Conservation (phyloP, 1,284 basidiomycete species). For the Puccinia sorghi region DNA sequence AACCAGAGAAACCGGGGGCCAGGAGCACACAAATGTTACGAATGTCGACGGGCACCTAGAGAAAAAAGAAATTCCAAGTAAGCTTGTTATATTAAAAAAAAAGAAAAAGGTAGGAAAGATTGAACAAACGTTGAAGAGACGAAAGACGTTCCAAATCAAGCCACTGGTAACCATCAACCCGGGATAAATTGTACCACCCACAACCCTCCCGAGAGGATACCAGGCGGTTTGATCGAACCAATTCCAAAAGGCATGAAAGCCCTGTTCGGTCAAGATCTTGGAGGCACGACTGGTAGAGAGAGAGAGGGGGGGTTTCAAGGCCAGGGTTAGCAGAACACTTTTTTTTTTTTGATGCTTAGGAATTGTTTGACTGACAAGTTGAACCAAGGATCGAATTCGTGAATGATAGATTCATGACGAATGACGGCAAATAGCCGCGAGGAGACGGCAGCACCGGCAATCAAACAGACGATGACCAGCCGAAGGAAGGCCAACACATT, state of each 20-base stretch:
- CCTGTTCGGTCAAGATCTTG: constrained; percentile 78
- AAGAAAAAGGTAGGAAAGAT: too few relatives aligned
- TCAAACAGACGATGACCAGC: constrained; percentile 56
- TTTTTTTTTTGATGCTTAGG: too few relatives aligned
- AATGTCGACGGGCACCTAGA: constrained; percentile 92
- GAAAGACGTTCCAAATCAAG: constrained; percentile 49
- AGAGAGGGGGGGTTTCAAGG: background rate
- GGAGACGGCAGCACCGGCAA: constrained; percentile 76
- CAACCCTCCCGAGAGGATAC: constrained; percentile 97
- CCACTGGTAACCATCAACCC: constrained; percentile 58
- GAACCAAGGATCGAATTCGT: constrained; percentile 99
- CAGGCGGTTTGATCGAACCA: constrained; percentile 96
- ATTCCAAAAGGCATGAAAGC: constrained; percentile 99
- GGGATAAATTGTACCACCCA: constrained; percentile 97
- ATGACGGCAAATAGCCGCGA: constrained; percentile 96
- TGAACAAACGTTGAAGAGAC: constrained; percentile 40
- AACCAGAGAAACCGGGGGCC: constrained; percentile 91
- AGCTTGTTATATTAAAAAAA: too few relatives aligned
- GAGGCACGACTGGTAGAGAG: constrained; percentile 73
- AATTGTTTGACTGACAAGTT: constrained; percentile 71
- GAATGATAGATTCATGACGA: constrained; percentile 98
- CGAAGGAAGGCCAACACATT: constrained; percentile 44
- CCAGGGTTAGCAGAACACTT: background rate
- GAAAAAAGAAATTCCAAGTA: too few relatives aligned
- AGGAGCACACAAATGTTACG: constrained; percentile 95